phyloP scores from a whole-genome alignment of 2,329 filamentous ascomycete species.

The Coleophoma eucalyptorum region DNA sequence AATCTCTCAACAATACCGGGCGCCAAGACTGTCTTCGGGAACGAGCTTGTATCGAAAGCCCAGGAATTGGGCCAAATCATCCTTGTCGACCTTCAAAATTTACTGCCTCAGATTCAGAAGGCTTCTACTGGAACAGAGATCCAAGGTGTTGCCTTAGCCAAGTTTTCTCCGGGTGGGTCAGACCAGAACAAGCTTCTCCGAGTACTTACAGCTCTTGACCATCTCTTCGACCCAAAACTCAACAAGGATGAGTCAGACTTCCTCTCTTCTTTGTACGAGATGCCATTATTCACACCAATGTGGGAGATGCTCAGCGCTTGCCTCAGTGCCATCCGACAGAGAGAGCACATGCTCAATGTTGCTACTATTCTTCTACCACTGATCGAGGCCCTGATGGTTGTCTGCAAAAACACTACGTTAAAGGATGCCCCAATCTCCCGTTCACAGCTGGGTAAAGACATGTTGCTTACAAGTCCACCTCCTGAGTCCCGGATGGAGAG shows the following conservation, averaged over 20 bases:
- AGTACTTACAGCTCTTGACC: conserved; percentile 89
- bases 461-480: conserved; percentile 69
- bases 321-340: conserved; percentile 80
- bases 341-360: conserved; percentile 94
- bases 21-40: conserved; percentile 86
- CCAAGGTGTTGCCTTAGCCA: conserved; percentile 87
- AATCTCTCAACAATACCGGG: conserved; percentile 91
- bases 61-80: conserved; percentile 82
- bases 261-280: conserved; percentile 84
- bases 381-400: conserved; percentile 97
- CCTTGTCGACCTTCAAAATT: conserved; percentile 75
- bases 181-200: conserved; percentile 95
- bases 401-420: conserved; percentile 91
- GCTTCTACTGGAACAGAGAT: conserved; percentile 90
- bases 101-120: conserved; percentile 81
- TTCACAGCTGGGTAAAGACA: conserved; percentile 54
- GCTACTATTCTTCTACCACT: conserved; percentile 92
- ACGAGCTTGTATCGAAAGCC: conserved; percentile 85
- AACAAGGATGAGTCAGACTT: conserved; percentile 59
- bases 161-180: conserved; percentile 93
- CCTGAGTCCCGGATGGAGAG: conserved; percentile 81
- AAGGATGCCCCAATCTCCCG: conserved; percentile 26
- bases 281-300: conserved; percentile 81
- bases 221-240: conserved; percentile 84
- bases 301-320: conserved; percentile 93